phyloP scores from a whole-genome alignment of 2,329 filamentous ascomycete species.

The Pestalotiopsis sp. region DNA sequence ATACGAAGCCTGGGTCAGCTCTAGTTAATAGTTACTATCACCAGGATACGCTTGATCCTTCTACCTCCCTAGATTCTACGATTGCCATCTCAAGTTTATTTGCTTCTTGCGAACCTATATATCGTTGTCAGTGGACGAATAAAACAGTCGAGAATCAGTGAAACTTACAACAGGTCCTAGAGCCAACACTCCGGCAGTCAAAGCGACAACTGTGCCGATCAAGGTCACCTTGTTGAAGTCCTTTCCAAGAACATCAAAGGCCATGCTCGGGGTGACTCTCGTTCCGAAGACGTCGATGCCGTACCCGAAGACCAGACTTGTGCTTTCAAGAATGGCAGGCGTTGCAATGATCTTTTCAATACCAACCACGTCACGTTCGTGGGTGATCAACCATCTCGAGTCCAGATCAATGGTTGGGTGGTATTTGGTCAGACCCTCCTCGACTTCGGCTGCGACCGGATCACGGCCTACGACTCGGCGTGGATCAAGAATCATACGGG shows the following conservation, averaged over 20 bases:
- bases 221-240: constrained; percentile 91
- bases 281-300: constrained; percentile 89
- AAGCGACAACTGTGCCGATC: constrained; percentile 77
- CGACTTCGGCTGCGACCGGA: constrained; percentile 73
- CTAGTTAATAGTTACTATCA: background rate
- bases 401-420: constrained; percentile 78
- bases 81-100: constrained; percentile 40
- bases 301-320: constrained; percentile 83
- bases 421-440: constrained; percentile 83
- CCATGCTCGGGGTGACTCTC: constrained; percentile 79
- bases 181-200: constrained; percentile 73
- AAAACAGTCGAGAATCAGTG: background rate
- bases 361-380: constrained; percentile 79
- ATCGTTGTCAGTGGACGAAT: background rate
- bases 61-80: background rate
- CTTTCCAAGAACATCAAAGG: constrained; percentile 91
- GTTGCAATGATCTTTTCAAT: constrained; percentile 71
- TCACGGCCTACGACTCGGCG: constrained; percentile 84
- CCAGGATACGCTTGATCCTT: background rate
- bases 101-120: constrained; percentile 48
- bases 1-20: background rate
- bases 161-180: constrained; percentile 81
- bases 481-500: constrained; percentile 78
- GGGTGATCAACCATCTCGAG: constrained; percentile 76
- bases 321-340: constrained; percentile 86